Evolutionary conservation across 306 rosid genomes (phyloP).

Genomic region (Oemleria cerasiformis): DNA sequence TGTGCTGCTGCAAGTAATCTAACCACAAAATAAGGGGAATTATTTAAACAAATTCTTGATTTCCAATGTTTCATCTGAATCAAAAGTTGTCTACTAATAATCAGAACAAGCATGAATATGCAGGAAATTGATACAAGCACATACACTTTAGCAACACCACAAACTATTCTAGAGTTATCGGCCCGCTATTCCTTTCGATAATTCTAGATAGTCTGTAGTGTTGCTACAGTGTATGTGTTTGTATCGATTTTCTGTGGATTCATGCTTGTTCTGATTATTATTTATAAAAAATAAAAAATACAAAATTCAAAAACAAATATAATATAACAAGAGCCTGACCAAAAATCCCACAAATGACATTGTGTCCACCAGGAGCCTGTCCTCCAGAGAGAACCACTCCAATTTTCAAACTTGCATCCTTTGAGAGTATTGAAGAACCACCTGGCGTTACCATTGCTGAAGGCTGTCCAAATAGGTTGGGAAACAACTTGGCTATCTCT

Average conservation of each 20-base stretch:
- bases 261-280: too few relatives aligned
- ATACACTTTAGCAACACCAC: too few relatives aligned
- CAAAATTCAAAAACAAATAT: too few relatives aligned
- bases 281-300: too few relatives aligned
- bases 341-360: slow-evolving; percentile 77
- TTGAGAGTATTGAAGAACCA: slow-evolving; percentile 23
- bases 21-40: background rate
- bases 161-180: too few relatives aligned
- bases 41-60: background rate
- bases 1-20: slow-evolving; percentile 75
- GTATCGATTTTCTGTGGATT: too few relatives aligned
- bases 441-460: slow-evolving; percentile 49
- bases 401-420: slow-evolving; percentile 54
- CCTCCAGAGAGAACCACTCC: slow-evolving; percentile 95
- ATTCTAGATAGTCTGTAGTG: too few relatives aligned
- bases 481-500: slow-evolving; percentile 86
- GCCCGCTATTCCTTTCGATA: too few relatives aligned
- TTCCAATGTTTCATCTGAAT: background rate
- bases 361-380: slow-evolving; percentile 95
- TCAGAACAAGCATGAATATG: too few relatives aligned
- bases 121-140: too few relatives aligned
- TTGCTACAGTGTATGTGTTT: too few relatives aligned
- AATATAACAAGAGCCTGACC: slow-evolving; percentile 32
- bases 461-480: slow-evolving; percentile 74
- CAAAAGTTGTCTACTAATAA: background rate